Conservation (phyloP, 352 stramenopile genomes). For the Pythium diclinum region DNA sequence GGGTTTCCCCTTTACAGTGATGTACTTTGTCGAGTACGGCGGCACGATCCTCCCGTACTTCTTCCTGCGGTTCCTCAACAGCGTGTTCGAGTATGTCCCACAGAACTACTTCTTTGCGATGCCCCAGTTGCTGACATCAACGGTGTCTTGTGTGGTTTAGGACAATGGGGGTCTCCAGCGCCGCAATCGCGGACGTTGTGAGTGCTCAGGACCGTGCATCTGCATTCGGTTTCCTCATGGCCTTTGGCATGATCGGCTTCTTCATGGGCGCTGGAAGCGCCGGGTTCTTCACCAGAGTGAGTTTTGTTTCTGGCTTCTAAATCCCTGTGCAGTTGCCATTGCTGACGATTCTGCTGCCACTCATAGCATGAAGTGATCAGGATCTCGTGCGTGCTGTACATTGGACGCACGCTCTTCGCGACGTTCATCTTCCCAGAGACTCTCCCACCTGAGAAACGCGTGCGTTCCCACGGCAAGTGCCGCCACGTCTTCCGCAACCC, state of each 20-base stretch:
- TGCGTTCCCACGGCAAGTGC: conserved; percentile 31
- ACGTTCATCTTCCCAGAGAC: conserved; percentile 61
- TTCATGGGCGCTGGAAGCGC: conserved; percentile 50
- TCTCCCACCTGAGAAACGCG: conserved; percentile 35
- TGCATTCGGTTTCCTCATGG: conserved; percentile 60
- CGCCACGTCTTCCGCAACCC: conserved; percentile 48
- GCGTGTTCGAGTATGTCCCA: conserved; percentile 45
- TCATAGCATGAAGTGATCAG: conserved; percentile 47
- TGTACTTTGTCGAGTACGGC: conserved; percentile 57
- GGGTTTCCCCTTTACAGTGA: conserved; percentile 59
- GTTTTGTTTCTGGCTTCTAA: neutral
- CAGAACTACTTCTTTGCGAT: no score
- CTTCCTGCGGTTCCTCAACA: conserved; percentile 48
- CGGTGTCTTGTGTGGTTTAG: conserved; percentile 24
- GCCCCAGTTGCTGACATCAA: neutral
- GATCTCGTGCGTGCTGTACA: conserved; percentile 42
- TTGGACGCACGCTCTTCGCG: conserved; percentile 52
- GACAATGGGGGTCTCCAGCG: conserved; percentile 51
- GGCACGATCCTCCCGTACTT: conserved; percentile 67
- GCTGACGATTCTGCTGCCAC: neutral
- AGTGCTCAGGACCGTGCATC: conserved; percentile 45
- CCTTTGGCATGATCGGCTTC: conserved; percentile 51
- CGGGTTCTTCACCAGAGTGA: conserved; percentile 50
- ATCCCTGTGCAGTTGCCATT: neutral
- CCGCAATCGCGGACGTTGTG: conserved; percentile 61